These are phyloP conservation scores for Camellia oleifera DNA, from an alignment of 179 eudicot species.

Conservation along the genomic window DNA sequence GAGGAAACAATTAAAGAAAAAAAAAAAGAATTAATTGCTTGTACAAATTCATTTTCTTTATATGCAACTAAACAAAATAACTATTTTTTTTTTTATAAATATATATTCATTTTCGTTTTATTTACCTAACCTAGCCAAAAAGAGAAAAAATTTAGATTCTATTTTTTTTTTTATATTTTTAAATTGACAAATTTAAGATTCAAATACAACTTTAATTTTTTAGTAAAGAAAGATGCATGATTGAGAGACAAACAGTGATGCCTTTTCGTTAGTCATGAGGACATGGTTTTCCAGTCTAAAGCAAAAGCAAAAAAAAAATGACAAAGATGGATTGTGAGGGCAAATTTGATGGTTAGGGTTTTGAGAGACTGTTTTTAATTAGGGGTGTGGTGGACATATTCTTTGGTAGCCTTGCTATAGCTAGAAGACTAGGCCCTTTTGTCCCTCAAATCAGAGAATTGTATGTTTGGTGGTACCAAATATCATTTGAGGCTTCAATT, in stretches of 20 bases:
- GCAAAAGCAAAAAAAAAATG: conserved; percentile 2
- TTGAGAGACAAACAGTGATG: no score
- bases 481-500: not conserved
- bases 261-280: not conserved
- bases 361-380: not conserved
- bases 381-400: not conserved
- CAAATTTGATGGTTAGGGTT: conserved; percentile 14
- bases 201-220: no score
- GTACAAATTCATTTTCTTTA: not conserved
- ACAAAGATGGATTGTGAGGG: conserved; percentile 5
- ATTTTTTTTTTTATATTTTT: no score
- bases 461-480: not conserved
- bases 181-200: not conserved
- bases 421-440: not conserved
- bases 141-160: no score
- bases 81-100: no score
- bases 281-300: conserved; percentile 7
- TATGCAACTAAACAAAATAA: no score
- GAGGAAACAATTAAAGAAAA: no score
- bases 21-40: not conserved
- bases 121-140: no score
- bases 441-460: not conserved
- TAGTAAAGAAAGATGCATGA: no score
- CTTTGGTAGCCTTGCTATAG: not conserved
- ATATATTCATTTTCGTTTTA: no score